A percentile compares a stretch with the other conserved stretches of the same genome.
Conservation (phyloP, 805 yeast genomes). For the Ogataea siamensis region DNA sequence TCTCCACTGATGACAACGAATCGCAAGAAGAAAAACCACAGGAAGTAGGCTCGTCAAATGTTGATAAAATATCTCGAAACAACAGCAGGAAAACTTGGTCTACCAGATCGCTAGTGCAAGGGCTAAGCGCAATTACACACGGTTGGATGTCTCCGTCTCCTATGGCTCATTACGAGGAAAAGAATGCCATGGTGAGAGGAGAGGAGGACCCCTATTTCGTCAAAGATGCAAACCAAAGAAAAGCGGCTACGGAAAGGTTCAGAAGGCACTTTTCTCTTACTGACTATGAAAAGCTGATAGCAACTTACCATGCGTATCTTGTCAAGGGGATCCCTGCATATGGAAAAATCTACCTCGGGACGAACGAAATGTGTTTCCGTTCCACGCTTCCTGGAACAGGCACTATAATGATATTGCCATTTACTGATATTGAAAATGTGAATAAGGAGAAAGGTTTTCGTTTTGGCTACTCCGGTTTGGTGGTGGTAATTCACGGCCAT, state of each 20-base stretch:
- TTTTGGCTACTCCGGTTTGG: constrained; percentile 69
- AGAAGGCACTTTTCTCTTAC: constrained; percentile 63
- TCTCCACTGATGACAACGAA: constrained; percentile 6
- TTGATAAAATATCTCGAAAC: constrained; percentile 4
- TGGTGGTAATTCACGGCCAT: constrained; percentile 65
- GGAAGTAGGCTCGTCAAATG: background rate
- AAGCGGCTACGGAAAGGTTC: constrained; percentile 55
- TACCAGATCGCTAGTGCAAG: constrained; percentile 31
- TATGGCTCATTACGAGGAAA: constrained; percentile 53
- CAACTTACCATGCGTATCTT: constrained; percentile 70
- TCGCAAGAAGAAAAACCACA: background rate
- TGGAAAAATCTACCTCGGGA: constrained; percentile 79
- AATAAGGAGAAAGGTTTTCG: constrained; percentile 65
- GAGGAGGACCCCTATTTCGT: constrained; percentile 51
- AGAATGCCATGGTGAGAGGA: constrained; percentile 37
- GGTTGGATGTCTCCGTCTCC: constrained; percentile 24
- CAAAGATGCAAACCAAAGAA: constrained; percentile 41
- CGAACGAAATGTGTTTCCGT: constrained; percentile 70
- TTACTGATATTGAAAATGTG: constrained; percentile 67
- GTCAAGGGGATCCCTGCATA: constrained; percentile 73
- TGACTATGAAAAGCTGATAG: constrained; percentile 48
- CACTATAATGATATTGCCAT: constrained; percentile 81
- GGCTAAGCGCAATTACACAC: constrained; percentile 29
- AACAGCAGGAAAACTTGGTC: constrained; percentile 21
- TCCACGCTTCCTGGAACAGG: constrained; percentile 74